Evolutionary conservation across 1,284 basidiomycete genomes (phyloP).

Genomic region (Austroboletus novae-zelandiae): DNA sequence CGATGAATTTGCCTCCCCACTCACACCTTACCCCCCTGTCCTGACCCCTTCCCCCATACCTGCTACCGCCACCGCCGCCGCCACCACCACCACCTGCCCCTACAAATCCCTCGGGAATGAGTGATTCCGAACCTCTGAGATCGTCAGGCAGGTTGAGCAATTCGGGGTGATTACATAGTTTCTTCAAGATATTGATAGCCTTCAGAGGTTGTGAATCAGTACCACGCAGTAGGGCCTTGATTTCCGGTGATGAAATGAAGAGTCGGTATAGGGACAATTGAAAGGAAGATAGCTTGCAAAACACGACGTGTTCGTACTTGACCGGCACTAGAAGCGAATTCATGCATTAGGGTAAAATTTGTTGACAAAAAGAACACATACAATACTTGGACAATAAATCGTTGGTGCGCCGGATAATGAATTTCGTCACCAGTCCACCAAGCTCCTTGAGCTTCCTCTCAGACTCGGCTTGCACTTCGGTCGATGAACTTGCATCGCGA

Average conservation of each 20-base stretch:
- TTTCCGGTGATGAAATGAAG: slow-evolving; percentile 94
- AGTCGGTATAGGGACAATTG: slow-evolving; percentile 89
- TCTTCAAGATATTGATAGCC: slow-evolving; percentile 95
- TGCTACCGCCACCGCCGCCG: slow-evolving; percentile 18
- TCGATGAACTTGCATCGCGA: slow-evolving; percentile 88
- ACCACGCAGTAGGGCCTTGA: slow-evolving; percentile 88
- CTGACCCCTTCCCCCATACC: slow-evolving; percentile 47
- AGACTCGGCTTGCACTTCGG: slow-evolving; percentile 77
- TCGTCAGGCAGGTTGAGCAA: slow-evolving; percentile 87
- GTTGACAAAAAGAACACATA: slow-evolving; percentile 42
- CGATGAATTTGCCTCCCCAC: slow-evolving; percentile 91
- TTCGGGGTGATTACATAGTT: slow-evolving; percentile 97
- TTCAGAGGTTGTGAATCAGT: slow-evolving; percentile 94
- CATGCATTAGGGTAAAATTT: slow-evolving; percentile 6
- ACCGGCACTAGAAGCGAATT: slow-evolving; percentile 73
- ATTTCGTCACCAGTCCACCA: slow-evolving; percentile 87
- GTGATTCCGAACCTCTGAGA: slow-evolving; percentile 78
- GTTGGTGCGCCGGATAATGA: slow-evolving; percentile 97
- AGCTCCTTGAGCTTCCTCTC: slow-evolving; percentile 95
- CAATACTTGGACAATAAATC: slow-evolving; percentile 96
- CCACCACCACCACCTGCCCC: slow-evolving; percentile 41
- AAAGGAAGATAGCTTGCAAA: slow-evolving; percentile 87
- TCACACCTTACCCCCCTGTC: slow-evolving; percentile 59
- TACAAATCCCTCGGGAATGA: slow-evolving; percentile 83
- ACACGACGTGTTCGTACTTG: slow-evolving; percentile 99